Percentiles rank a stretch among this genome's conserved stretches.
Evolutionary conservation across 441 rosid species (phyloP).

Genomic region (Gossypium davidsonii): DNA sequence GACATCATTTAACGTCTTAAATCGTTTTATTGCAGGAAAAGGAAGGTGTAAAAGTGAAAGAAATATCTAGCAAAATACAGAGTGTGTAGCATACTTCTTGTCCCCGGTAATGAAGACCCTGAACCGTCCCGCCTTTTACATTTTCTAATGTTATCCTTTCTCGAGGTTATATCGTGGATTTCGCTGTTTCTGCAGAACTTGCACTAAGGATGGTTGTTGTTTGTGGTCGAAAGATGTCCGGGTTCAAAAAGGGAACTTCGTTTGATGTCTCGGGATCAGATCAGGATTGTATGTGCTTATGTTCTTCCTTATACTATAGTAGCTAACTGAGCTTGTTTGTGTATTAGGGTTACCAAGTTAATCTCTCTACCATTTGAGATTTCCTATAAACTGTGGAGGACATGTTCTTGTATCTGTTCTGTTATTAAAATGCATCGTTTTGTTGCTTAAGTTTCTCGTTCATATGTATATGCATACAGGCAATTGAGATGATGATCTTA

Average conservation of each 20-base stretch:
- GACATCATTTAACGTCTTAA: not conserved
- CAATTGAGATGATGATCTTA: not conserved
- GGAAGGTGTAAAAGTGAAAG: slow-evolving; percentile 34
- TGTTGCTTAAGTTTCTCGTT: not conserved
- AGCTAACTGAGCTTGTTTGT: slow-evolving; percentile 18
- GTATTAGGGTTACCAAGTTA: slow-evolving; percentile 18
- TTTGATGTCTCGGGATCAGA: slow-evolving; percentile 11
- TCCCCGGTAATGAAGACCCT: slow-evolving; percentile 12
- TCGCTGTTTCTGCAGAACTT: slow-evolving; percentile 24
- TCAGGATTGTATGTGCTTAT: slow-evolving; percentile 6
- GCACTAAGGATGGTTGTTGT: not conserved
- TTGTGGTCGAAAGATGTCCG: slow-evolving; percentile 8
- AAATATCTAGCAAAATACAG: slow-evolving; percentile 35
- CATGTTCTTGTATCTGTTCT: not conserved
- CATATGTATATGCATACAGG: not conserved
- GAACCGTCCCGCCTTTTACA: not conserved
- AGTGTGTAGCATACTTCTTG: slow-evolving; percentile 26
- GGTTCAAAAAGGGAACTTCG: slow-evolving; percentile 13
- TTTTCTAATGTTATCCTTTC: not conserved
- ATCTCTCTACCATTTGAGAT: slow-evolving; percentile 6
- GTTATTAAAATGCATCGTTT: not conserved
- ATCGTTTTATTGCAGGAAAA: slow-evolving; percentile 34
- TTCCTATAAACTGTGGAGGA: not conserved
- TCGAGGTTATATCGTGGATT: not conserved
- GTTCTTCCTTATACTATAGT: slow-evolving; percentile 9